Conservation (phyloP, 441 rosid species). For the Bruguiera hainesii region DNA sequence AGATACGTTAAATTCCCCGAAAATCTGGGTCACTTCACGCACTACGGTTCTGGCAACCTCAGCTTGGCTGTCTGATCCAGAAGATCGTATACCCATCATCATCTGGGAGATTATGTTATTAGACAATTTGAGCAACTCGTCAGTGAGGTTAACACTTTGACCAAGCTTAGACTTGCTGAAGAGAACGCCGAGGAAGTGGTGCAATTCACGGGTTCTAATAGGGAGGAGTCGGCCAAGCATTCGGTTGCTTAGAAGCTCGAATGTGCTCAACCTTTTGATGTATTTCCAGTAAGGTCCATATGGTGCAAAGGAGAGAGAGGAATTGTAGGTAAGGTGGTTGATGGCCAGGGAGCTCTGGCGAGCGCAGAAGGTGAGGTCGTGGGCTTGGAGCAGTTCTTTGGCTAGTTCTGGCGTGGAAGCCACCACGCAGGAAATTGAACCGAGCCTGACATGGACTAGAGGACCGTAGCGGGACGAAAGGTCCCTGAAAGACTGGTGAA, state of each 20-base stretch:
- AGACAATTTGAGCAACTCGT: constrained; percentile 5
- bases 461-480: constrained; percentile 2
- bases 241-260: constrained; percentile 14
- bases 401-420: constrained; percentile 19
- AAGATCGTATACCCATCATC: constrained; percentile 9
- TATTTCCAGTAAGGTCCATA: constrained; percentile 13
- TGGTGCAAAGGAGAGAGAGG: constrained; percentile 14
- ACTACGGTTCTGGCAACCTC: not conserved
- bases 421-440: constrained; percentile 12
- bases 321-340: constrained; percentile 11
- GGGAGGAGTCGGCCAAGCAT: constrained; percentile 7
- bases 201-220: not conserved
- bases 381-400: constrained; percentile 6
- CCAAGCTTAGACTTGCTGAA: not conserved
- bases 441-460: constrained; percentile 9
- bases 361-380: constrained; percentile 9
- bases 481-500: constrained; percentile 10
- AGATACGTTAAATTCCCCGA: constrained; percentile 15
- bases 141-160: constrained; percentile 5
- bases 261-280: constrained; percentile 8
- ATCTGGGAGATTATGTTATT: constrained; percentile 14
- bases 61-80: constrained; percentile 7
- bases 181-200: not conserved
- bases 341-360: constrained; percentile 12
- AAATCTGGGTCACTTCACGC: constrained; percentile 10